Evolutionary conservation across 768 basidiomycete species (phyloP).

Genomic region (Russula olivacea): DNA sequence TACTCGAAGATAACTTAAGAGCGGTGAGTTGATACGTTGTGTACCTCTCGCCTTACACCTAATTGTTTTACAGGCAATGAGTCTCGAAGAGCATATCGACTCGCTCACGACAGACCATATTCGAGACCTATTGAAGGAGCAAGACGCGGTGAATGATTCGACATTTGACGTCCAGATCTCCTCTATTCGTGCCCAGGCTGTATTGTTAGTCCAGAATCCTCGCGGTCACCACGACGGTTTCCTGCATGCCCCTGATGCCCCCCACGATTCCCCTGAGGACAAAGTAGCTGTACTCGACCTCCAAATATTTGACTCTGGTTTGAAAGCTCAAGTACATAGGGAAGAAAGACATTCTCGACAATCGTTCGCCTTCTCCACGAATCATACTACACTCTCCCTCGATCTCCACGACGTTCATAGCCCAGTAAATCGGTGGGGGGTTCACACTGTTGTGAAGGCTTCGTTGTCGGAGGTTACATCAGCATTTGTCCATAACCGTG

Average conservation of each 20-base stretch:
- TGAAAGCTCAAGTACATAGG: conserved; percentile 14
- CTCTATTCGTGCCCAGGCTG: conserved; percentile 11
- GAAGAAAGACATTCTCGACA: conserved; percentile 10
- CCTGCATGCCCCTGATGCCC: neutral
- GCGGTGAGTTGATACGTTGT: conserved; percentile 4
- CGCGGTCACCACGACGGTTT: conserved; percentile 1
- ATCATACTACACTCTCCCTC: conserved; percentile 1
- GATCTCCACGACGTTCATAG: conserved; percentile 2
- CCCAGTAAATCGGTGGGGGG: neutral
- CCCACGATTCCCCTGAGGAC: neutral
- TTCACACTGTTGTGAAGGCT: conserved; percentile 1
- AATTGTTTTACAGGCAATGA: conserved; percentile 6
- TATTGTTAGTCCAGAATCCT: conserved; percentile 6
- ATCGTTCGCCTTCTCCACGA: conserved; percentile 10
- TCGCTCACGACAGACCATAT: conserved; percentile 8
- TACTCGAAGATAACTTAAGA: conserved; percentile 16
- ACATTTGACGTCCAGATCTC: conserved; percentile 17
- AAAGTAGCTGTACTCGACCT: conserved; percentile 17
- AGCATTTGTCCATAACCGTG: conserved; percentile 9
- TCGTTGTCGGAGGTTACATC: conserved; percentile 9
- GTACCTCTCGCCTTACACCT: neutral
- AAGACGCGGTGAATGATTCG: neutral
- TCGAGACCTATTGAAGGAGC: conserved; percentile 8
- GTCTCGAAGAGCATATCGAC: conserved; percentile 19
- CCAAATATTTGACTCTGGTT: conserved; percentile 2